Evolutionary conservation across 1,284 basidiomycete species (phyloP), one percentile per base, ranked within the genome.

Genomic region (Sporisorium scitamineum): DNA sequence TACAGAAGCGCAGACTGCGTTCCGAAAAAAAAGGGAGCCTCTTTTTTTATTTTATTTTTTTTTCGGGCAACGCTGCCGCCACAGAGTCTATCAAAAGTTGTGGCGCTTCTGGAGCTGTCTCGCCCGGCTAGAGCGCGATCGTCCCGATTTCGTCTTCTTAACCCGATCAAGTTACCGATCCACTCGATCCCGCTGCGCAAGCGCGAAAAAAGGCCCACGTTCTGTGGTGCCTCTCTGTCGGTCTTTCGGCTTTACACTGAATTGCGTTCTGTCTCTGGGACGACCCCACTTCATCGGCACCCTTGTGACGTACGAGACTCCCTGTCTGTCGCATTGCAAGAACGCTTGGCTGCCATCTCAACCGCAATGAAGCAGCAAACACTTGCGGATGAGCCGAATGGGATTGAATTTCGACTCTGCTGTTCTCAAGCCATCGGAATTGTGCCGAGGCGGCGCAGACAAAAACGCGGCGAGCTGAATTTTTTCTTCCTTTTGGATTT

Each of bases 381-480:
- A n/a, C n/a, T n/a, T n/a, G n/a, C n/a, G 53, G 53, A 54, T 27
- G 37, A 29, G 10, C 37, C 53, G 53, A 44, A 31, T 11, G 3
- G 6, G 16, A 13, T 3, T 34, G 5, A 34, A 8, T 5, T 51
- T 13, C 29, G n/a, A 3, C 9, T 18, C 6, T 10, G 3, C 29
- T 22, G 20, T 52, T 52, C 51, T n/a, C 52, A 39, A 10, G 8
- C 32, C 37, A 27, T 50, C 51, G 59, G 51, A 53, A 45, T 26
- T 47, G 42, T 44, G 42, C 59, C 44, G 59, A 48, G 42, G 34
- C 27, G 54, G 24, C 24, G 34, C 26, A 26, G 27, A n/a, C 6
- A 13, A 11, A 16, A 32, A 58, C 27, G 50, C 51, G 42, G 37
- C 51, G 42, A 54, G 58, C 51, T 45, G 54, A 51, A 39, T 59